Evolutionary conservation across 441 rosid genomes (phyloP).

Genomic region (Erodium trifolium): DNA sequence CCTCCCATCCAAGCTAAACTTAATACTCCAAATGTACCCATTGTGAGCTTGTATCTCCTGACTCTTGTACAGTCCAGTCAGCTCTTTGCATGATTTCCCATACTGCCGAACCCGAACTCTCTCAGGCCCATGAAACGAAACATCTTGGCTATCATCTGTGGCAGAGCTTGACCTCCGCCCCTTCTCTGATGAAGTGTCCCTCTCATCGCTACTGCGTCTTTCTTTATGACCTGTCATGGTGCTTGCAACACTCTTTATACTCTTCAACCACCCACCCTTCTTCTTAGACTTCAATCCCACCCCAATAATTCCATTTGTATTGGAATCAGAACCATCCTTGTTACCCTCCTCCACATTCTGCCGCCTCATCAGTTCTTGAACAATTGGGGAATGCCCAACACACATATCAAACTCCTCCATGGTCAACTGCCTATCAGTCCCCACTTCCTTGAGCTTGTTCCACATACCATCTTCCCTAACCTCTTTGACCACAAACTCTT

Average conservation of each 20-base stretch:
- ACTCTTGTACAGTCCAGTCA: conserved; percentile 50
- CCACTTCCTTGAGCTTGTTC: conserved; percentile 83
- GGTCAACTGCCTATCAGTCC: conserved; percentile 61
- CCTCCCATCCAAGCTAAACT: conserved; percentile 71
- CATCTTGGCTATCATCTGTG: conserved; percentile 93
- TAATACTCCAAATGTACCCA: conserved; percentile 64
- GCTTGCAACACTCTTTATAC: conserved; percentile 64
- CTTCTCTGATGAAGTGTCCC: conserved; percentile 81
- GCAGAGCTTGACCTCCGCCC: conserved; percentile 35
- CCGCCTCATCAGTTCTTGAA: conserved; percentile 92
- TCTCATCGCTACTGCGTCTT: conserved; percentile 85
- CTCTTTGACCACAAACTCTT: conserved; percentile 86
- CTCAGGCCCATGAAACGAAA: conserved; percentile 69
- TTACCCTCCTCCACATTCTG: conserved; percentile 76
- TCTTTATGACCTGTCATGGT: conserved; percentile 59
- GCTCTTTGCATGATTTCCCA: conserved; percentile 56
- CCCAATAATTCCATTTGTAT: conserved; percentile 28
- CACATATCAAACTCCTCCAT: conserved; percentile 7
- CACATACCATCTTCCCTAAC: conserved; percentile 74
- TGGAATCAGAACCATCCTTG: conserved; percentile 40
- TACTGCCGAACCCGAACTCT: conserved; percentile 62
- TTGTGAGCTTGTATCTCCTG: conserved; percentile 69
- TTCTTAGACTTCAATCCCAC: conserved; percentile 45
- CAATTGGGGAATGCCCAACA: conserved; percentile 88
- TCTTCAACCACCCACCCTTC: conserved; percentile 76